phyloP scores from a whole-genome alignment of 768 basidiomycete species.

The Termitomyces sp. region DNA sequence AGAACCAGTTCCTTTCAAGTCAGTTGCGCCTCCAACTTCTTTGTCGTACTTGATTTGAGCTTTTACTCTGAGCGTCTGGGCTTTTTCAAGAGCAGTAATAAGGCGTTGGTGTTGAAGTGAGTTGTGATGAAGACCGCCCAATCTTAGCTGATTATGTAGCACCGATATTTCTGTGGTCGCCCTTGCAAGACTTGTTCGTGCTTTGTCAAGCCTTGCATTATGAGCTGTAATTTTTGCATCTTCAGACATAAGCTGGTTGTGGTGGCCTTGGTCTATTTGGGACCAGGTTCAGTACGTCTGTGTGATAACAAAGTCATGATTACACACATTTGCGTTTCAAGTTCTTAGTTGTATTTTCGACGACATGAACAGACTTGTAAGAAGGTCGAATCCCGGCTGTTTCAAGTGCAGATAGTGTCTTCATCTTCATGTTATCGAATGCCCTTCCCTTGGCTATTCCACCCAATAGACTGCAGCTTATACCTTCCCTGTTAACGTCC shows the following conservation, averaged over 20 bases:
- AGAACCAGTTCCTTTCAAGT: not conserved
- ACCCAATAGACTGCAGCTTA: conserved; percentile 4
- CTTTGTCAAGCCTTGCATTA: not conserved
- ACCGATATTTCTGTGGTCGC: not conserved
- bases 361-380: not conserved
- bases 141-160: not conserved
- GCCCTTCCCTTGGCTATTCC: not conserved
- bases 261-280: not conserved
- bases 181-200: not conserved
- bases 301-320: not conserved
- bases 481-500: conserved; percentile 27
- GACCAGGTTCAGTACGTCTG: not conserved
- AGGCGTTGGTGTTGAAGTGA: not conserved
- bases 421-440: conserved; percentile 4
- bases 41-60: not conserved
- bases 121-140: not conserved
- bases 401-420: not conserved
- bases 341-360: not conserved
- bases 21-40: not conserved
- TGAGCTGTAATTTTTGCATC: conserved; percentile 9
- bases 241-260: not conserved
- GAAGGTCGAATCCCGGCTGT: not conserved
- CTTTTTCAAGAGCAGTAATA: not conserved
- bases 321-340: conserved; percentile 4
- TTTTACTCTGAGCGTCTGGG: not conserved